phyloP scores from a whole-genome alignment of 106 monocot genomes.

The Dactylorhiza incarnata region DNA sequence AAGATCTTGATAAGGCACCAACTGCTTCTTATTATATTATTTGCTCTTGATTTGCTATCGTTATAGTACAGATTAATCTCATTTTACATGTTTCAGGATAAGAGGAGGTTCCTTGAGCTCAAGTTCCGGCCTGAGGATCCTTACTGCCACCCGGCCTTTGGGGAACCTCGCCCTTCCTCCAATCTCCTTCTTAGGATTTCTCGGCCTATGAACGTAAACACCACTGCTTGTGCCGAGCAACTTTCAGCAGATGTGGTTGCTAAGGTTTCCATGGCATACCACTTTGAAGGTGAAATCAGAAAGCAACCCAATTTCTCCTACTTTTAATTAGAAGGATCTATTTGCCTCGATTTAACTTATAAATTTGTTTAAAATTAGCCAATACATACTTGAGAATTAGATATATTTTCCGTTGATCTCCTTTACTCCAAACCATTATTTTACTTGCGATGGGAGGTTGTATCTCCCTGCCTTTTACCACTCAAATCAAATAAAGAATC shows the following conservation, averaged over 20 bases:
- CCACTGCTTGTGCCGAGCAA: slow-evolving; percentile 1
- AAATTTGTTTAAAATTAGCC: neutral
- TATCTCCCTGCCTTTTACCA: neutral
- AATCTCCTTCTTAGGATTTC: slow-evolving; percentile 58
- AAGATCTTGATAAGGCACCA: slow-evolving; percentile 1
- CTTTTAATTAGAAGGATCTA: neutral
- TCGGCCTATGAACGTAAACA: slow-evolving; percentile 12
- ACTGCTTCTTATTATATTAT: neutral
- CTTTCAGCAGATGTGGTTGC: slow-evolving; percentile 56
- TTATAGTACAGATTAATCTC: neutral
- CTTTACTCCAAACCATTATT: neutral
- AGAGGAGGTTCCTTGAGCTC: slow-evolving; percentile 48
- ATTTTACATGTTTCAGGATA: slow-evolving; percentile 15
- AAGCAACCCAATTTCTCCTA: neutral
- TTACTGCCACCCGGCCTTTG: slow-evolving; percentile 65
- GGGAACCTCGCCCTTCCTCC: slow-evolving; percentile 30
- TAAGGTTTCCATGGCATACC: slow-evolving; percentile 47
- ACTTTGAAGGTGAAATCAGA: slow-evolving; percentile 46
- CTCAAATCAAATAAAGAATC: neutral
- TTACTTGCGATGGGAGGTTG: neutral
- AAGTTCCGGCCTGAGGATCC: slow-evolving; percentile 92
- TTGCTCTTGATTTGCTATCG: neutral
- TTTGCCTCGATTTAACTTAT: neutral
- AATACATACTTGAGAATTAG: neutral
- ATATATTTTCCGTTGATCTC: neutral